phyloP scores from a whole-genome alignment of 2,329 filamentous ascomycete species.

The Colletotrichum euphorbiae region DNA sequence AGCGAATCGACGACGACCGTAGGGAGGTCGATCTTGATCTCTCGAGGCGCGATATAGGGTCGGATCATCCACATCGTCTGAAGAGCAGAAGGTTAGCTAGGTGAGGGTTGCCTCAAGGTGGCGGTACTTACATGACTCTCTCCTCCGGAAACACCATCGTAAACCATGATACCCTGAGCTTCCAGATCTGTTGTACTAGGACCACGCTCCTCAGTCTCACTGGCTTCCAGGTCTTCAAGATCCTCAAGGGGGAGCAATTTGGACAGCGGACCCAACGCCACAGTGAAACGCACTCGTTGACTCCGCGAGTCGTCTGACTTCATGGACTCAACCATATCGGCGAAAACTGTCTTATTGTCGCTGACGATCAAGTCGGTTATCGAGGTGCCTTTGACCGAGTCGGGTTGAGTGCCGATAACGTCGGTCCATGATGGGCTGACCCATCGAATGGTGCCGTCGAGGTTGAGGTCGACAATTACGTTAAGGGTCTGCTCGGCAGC shows the following conservation, averaged over 20 bases:
- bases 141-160: constrained; percentile 85
- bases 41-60: constrained; percentile 86
- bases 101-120: background rate
- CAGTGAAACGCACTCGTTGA: constrained; percentile 85
- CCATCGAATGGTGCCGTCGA: constrained; percentile 93
- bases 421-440: constrained; percentile 97
- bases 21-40: constrained; percentile 96
- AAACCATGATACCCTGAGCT: constrained; percentile 98
- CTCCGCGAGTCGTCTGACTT: constrained; percentile 93
- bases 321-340: constrained; percentile 87
- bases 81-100: constrained; percentile 20
- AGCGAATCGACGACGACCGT: constrained; percentile 90
- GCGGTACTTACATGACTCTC: constrained; percentile 84
- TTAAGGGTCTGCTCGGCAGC: constrained; percentile 97
- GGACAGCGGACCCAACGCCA: constrained; percentile 76
- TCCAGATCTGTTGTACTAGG: constrained; percentile 80
- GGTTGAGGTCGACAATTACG: constrained; percentile 92
- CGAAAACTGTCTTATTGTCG: constrained; percentile 83
- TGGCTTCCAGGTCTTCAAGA: constrained; percentile 52
- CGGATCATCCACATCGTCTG: constrained; percentile 99
- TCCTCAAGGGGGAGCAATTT: constrained; percentile 66
- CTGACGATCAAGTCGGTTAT: constrained; percentile 84
- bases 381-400: constrained; percentile 78
- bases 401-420: constrained; percentile 83
- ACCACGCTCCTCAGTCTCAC: constrained; percentile 52